Percentiles rank a stretch among this genome's conserved stretches.
Evolutionary conservation across 148 eudicot species (phyloP).

Genomic region (Persicaria maculosa): DNA sequence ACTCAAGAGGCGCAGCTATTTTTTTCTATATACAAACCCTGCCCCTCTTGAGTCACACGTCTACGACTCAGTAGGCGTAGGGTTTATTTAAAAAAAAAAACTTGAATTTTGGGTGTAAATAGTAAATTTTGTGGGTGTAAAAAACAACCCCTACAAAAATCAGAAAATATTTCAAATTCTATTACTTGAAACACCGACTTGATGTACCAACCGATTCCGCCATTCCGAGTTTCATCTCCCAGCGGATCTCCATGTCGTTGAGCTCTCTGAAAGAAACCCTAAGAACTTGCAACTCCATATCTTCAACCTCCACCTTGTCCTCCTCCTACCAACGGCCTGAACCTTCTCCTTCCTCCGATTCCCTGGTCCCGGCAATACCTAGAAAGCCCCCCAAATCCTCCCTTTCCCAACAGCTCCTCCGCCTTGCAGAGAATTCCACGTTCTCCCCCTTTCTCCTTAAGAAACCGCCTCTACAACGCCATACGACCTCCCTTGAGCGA

Average conservation of each 20-base stretch:
- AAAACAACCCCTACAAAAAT: not conserved
- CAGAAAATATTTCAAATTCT: not conserved
- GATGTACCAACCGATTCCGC: not conserved
- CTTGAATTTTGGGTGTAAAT: no score
- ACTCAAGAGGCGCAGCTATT: no score
- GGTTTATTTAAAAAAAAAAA: no score
- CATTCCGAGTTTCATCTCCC: not conserved
- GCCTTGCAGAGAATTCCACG: slow-evolving; percentile 33
- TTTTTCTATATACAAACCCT: no score
- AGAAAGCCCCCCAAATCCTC: slow-evolving; percentile 78
- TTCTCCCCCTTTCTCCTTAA: slow-evolving; percentile 23
- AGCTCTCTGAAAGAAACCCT: slow-evolving; percentile 48
- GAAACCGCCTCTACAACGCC: slow-evolving; percentile 8
- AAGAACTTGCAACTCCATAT: slow-evolving; percentile 33
- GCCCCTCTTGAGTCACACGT: no score
- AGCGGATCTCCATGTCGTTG: slow-evolving; percentile 34
- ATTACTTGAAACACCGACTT: not conserved
- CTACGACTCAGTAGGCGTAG: no score
- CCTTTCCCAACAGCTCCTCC: slow-evolving; percentile 53
- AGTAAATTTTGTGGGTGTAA: no score
- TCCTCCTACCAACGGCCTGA: slow-evolving; percentile 14
- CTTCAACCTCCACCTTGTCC: slow-evolving; percentile 30
- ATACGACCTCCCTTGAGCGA: not conserved
- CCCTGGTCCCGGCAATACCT: slow-evolving; percentile 20
- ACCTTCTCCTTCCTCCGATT: slow-evolving; percentile 18